Conservation (phyloP, 139 green algal species). For the Dunaliella primolecta region DNA sequence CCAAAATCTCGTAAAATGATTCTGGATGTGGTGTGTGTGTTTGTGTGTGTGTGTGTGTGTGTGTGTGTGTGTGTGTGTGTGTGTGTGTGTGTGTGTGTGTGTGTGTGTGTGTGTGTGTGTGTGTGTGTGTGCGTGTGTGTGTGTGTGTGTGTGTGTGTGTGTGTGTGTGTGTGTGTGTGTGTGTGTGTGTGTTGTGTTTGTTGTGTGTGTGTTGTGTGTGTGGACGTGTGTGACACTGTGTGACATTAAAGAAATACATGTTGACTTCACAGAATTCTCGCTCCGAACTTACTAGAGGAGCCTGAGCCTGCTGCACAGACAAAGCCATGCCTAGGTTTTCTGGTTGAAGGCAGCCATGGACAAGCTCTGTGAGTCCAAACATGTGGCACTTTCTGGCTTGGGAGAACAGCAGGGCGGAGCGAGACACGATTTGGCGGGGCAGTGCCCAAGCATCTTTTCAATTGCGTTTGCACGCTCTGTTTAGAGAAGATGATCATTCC, state of each 20-base stretch:
- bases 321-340: background rate
- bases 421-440: too few species aligned
- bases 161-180: too few species aligned
- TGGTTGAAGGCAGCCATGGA: background rate
- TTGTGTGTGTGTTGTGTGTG: background rate
- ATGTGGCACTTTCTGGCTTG: background rate
- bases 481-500: too few species aligned
- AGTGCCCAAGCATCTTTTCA: too few species aligned
- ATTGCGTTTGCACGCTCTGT: too few species aligned
- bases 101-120: background rate
- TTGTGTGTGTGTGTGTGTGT: background rate
- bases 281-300: background rate
- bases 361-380: background rate
- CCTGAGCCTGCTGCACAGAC: background rate
- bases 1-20: constrained; percentile 70
- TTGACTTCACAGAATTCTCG: background rate
- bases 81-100: background rate
- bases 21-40: constrained; percentile 16
- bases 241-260: too few species aligned
- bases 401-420: background rate
- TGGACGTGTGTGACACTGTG: background rate
- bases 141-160: background rate
- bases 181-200: background rate
- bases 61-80: background rate
- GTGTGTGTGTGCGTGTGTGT: background rate